A percentile compares a stretch with the other conserved stretches of the same genome.
These are phyloP conservation scores for Tricholoma hemisulphureum DNA, from an alignment of 768 basidiomycete genomes.

Conservation along the genomic window DNA sequence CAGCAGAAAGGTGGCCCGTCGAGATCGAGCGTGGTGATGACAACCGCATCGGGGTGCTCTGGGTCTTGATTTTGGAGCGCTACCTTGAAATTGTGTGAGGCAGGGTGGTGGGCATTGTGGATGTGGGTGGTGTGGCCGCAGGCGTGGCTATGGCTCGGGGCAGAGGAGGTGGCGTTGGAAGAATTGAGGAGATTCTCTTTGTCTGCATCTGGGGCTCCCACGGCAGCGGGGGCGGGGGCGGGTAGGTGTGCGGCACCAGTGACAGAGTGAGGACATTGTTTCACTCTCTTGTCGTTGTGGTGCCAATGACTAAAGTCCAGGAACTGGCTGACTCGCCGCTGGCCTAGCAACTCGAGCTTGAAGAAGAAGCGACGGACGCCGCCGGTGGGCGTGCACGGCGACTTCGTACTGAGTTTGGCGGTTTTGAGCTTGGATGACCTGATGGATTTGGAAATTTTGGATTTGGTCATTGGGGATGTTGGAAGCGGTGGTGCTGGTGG, in stretches of 20 bases:
- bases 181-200: conserved; percentile 3
- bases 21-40: conserved; percentile 63
- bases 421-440: conserved; percentile 4
- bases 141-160: background rate
- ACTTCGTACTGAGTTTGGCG: background rate
- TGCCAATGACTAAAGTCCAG: conserved; percentile 11
- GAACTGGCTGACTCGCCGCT: conserved; percentile 5
- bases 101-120: background rate
- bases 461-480: background rate
- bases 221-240: too few relatives aligned
- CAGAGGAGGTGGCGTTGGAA: background rate
- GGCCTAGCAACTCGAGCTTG: conserved; percentile 35
- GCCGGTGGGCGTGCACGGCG: conserved; percentile 11
- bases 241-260: background rate
- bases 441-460: conserved; percentile 1
- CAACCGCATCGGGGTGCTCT: conserved; percentile 49
- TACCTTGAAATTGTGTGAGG: conserved; percentile 33
- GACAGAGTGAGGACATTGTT: background rate
- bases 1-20: conserved; percentile 64
- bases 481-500: background rate
- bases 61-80: conserved; percentile 60
- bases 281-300: conserved; percentile 5
- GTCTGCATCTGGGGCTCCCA: background rate
- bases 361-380: conserved; percentile 40
- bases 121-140: background rate